Evolutionary conservation across 805 yeast genomes (phyloP).

Genomic region (Tetrapisispora phaffii): DNA sequence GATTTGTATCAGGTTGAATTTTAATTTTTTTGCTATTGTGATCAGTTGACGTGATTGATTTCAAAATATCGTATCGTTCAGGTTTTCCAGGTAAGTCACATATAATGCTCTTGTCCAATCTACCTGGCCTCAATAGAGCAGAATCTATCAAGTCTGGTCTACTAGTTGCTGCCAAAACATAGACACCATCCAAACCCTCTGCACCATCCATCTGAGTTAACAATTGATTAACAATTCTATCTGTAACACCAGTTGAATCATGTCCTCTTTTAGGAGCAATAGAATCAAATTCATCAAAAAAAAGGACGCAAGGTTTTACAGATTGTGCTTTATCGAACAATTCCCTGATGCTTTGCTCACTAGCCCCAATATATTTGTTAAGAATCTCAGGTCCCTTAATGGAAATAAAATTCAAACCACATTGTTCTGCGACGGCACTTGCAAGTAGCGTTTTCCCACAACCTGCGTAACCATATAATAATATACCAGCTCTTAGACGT

Average conservation of each 20-base stretch:
- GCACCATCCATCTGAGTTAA: constrained; percentile 99
- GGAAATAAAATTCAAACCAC: constrained; percentile 87
- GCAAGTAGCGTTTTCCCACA: constrained; percentile 94
- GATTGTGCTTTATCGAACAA: constrained; percentile 89
- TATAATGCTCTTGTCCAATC: constrained; percentile 83
- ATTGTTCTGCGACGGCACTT: constrained; percentile 85
- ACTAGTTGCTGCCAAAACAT: constrained; percentile 91
- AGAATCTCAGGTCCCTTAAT: constrained; percentile 93
- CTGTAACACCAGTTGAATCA: constrained; percentile 96
- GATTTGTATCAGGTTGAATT: constrained; percentile 39
- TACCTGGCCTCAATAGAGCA: constrained; percentile 89
- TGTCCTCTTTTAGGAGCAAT: constrained; percentile 98
- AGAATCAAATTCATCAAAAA: constrained; percentile 93
- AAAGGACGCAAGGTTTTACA: constrained; percentile 85
- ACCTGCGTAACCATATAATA: constrained; percentile 93
- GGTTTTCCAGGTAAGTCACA: constrained; percentile 74
- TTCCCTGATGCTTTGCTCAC: constrained; percentile 90
- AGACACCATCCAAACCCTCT: constrained; percentile 93
- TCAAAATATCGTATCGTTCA: constrained; percentile 66
- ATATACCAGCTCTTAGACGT: constrained; percentile 77
- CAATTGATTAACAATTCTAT: constrained; percentile 92
- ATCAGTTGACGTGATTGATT: constrained; percentile 18
- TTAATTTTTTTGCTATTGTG: constrained; percentile 31
- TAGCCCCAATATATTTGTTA: constrained; percentile 93
- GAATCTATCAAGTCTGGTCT: constrained; percentile 94